phyloP scores from a whole-genome alignment of 192 early-diverging fungal genomes.

The Coemansia sp. region DNA sequence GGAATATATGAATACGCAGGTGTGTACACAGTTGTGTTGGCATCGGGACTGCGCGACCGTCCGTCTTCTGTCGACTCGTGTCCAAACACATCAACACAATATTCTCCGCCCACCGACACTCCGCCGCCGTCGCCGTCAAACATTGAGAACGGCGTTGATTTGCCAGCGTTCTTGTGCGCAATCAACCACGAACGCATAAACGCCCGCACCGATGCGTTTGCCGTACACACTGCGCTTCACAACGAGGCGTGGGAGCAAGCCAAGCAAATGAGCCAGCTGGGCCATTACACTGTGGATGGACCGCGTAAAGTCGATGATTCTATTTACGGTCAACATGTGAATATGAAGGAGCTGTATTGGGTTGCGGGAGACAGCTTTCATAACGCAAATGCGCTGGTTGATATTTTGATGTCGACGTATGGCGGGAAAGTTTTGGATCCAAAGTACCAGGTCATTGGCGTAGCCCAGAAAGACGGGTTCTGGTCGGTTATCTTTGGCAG shows the following conservation, averaged over 20 bases:
- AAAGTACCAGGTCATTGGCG: conserved; percentile 35
- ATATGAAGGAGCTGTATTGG: conserved; percentile 42
- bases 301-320: conserved; percentile 46
- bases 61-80: conserved; percentile 22
- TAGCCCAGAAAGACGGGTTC: conserved; percentile 47
- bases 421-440: conserved; percentile 19
- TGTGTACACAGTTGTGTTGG: conserved; percentile 43
- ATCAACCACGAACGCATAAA: conserved; percentile 26
- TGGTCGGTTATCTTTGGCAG: conserved; percentile 49
- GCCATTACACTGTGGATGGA: conserved; percentile 38
- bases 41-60: conserved; percentile 14
- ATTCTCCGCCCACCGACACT: conserved; percentile 8
- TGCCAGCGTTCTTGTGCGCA: conserved; percentile 33
- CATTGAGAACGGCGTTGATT: conserved; percentile 32
- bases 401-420: conserved; percentile 31
- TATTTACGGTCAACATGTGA: conserved; percentile 25
- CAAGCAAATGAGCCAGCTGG: conserved; percentile 34
- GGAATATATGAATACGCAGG: conserved; percentile 30
- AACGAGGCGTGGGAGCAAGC: conserved; percentile 41
- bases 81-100: conserved; percentile 10
- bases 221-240: conserved; percentile 26
- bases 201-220: conserved; percentile 12
- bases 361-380: conserved; percentile 40
- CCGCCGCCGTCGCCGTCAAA: too few species aligned
- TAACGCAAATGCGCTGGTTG: conserved; percentile 6